Base-by-base conservation (phyloP, 441 rosid species). In the California macrophylla region DNA sequence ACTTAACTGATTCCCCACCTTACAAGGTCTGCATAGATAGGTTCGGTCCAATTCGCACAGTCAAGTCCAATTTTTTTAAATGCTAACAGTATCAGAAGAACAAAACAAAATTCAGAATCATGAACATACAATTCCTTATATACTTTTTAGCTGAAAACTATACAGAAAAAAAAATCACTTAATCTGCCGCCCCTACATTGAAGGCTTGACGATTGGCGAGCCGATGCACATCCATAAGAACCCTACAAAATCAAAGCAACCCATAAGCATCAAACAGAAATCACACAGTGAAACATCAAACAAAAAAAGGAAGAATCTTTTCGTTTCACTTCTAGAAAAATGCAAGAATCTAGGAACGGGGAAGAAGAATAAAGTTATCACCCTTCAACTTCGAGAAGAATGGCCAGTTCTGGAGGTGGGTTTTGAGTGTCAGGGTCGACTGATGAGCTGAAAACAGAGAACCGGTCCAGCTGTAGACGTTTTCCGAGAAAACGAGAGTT, bases 341-440 rank as follows among this genome's bases (percentile, higher is more conserved):
- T 64, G 25, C 20, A 29, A 64, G 67, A 64, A 64, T 32, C 67
- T 32, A 30, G 24, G 34, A 2, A 64, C 4, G 13, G 26, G 2
- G 30, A 30, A 40, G 18, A 30, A 24, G 30, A 36, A 30, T 13
- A 20, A 62, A 50, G 45, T 21, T 1, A 36, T 13, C 81, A 93
- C 98, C 97, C 96, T 70, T 93, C 98, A 73, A 93, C 91, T 77
- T 93, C 96, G 64, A 93, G 91, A 79, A 90, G 87, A 72, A 93
- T 78, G 38, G 88, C 94, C 23, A 89, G 66, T 73, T 86, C 84
- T 58, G 75, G 81, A 72, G 85, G 68, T 64, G 87, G 84, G 67
- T 73, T 77, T 74, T 67, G 81, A 62, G 68, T 66, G 9, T 62
- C 66, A 73, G 72, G 66, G 34, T 38, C 50, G 21, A 86, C 69